Percentiles rank a stretch among this genome's conserved stretches.
Conservation (phyloP, 169 alveolate species). For the Plasmodium coatneyi region DNA sequence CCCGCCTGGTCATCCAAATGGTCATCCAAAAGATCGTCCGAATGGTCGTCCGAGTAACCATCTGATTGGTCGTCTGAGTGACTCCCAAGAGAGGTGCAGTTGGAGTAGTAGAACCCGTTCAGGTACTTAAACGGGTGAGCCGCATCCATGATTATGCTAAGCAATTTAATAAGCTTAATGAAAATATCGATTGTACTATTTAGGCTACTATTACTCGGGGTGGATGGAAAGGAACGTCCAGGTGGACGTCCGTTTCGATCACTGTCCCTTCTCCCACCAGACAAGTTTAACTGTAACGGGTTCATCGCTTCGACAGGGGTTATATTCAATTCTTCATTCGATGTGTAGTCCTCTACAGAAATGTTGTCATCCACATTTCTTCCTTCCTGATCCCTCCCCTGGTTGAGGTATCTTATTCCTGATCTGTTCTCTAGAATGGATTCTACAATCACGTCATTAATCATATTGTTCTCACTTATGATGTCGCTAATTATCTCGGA, state of each 20-base stretch:
- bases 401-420: neutral
- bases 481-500: conserved; percentile 37
- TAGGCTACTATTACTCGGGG: conserved; percentile 10
- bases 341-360: conserved; percentile 25
- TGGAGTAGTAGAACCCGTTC: conserved; percentile 40
- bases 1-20: neutral
- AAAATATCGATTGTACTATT: conserved; percentile 28
- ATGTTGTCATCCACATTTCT: conserved; percentile 6
- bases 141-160: conserved; percentile 27
- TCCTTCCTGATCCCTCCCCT: neutral
- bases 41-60: neutral
- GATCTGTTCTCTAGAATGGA: neutral
- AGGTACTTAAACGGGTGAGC: conserved; percentile 37
- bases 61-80: neutral
- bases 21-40: neutral
- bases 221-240: neutral
- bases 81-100: neutral
- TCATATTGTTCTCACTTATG: conserved; percentile 24
- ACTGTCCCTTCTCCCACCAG: neutral
- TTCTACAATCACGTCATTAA: conserved; percentile 24
- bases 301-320: neutral
- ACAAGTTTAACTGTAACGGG: neutral
- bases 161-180: conserved; percentile 25
- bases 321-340: conserved; percentile 27
- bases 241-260: neutral